phyloP scores from a whole-genome alignment of 345 rosid genomes.

The Stellera chamaejasme region DNA sequence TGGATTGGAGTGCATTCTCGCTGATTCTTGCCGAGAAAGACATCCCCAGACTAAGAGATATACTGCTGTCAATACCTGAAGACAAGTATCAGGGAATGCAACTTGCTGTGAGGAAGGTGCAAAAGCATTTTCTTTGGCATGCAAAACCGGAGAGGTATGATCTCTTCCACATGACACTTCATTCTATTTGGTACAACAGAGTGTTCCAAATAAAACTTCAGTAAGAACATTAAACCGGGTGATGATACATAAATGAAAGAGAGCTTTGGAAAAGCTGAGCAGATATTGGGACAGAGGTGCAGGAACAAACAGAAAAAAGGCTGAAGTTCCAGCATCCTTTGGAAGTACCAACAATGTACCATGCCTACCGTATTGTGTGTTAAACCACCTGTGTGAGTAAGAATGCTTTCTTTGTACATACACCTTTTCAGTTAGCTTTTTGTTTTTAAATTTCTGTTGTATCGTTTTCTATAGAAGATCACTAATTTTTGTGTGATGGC shows the following conservation, averaged over 20 bases:
- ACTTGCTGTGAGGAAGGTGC: conserved; percentile 63
- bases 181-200: conserved; percentile 85
- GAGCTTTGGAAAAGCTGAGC: not conserved
- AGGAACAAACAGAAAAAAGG: not conserved
- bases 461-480: too few species aligned
- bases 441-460: too few species aligned
- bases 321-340: not conserved
- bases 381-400: not conserved
- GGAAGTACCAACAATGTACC: too few species aligned
- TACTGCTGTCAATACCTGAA: conserved; percentile 51
- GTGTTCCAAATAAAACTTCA: conserved; percentile 72
- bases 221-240: conserved; percentile 11
- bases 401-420: too few species aligned
- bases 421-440: too few species aligned
- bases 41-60: conserved; percentile 61
- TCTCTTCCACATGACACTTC: conserved; percentile 88
- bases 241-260: not conserved
- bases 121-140: conserved; percentile 88
- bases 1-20: conserved; percentile 72
- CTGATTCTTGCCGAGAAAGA: conserved; percentile 75
- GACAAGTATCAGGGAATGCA: conserved; percentile 66
- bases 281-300: not conserved
- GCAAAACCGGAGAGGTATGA: conserved; percentile 73
- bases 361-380: not conserved
- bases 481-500: too few species aligned